These are phyloP conservation scores for Scytalidium sp. DNA, from an alignment of 2,329 filamentous ascomycete genomes.

Conservation along the genomic window DNA sequence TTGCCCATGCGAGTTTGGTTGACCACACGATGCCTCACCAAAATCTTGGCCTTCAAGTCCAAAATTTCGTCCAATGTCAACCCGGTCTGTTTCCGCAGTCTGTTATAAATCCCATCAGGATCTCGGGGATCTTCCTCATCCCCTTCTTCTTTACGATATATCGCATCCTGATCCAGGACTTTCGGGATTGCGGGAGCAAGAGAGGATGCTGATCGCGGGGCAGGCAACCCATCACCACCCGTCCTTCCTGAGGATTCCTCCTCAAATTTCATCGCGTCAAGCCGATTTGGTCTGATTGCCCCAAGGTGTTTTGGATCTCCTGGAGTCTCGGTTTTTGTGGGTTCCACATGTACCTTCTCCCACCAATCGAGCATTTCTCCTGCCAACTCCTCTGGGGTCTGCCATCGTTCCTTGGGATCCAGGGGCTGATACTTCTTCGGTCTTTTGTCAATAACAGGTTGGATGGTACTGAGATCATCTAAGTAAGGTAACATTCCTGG, in stretches of 20 bases:
- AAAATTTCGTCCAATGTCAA: conserved; percentile 50
- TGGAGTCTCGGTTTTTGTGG: not conserved
- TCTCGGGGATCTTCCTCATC: conserved; percentile 25
- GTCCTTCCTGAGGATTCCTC: conserved; percentile 5
- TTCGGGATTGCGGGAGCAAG: conserved; percentile 22
- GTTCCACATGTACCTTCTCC: conserved; percentile 11
- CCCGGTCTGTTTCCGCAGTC: conserved; percentile 47
- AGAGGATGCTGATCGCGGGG: not conserved
- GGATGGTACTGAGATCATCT: conserved; percentile 76
- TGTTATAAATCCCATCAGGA: conserved; percentile 28
- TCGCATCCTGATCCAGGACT: conserved; percentile 13
- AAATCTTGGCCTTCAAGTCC: conserved; percentile 62
- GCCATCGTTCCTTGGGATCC: conserved; percentile 41
- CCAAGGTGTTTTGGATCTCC: conserved; percentile 1
- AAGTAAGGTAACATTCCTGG: conserved; percentile 71
- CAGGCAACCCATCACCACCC: not conserved
- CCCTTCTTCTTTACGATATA: conserved; percentile 10
- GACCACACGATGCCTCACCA: conserved; percentile 71
- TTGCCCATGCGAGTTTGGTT: conserved; percentile 98
- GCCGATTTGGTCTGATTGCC: conserved; percentile 12
- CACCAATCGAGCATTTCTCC: conserved; percentile 52
- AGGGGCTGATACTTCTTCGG: conserved; percentile 35
- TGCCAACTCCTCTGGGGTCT: conserved; percentile 59
- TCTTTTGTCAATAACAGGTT: conserved; percentile 74
- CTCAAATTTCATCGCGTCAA: conserved; percentile 15